Percentiles rank a stretch among this genome's conserved stretches.
phyloP scores from a whole-genome alignment of 2,329 filamentous ascomycete genomes.

The Ceratocystis eucalypticola region DNA sequence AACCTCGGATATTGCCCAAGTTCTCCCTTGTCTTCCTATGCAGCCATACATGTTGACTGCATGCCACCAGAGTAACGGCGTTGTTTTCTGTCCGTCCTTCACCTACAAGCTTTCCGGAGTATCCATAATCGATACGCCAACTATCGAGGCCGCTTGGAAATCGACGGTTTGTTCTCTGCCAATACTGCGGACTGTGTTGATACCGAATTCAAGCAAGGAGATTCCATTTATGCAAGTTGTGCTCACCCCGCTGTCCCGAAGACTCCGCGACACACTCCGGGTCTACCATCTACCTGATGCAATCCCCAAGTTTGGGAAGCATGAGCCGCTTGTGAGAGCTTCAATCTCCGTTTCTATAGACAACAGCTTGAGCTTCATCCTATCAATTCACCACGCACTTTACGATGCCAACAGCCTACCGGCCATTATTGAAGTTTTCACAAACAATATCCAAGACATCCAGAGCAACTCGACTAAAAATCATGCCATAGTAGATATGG shows the following conservation, averaged over 20 bases:
- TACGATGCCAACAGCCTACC: constrained; percentile 77
- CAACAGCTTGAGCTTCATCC: constrained; percentile 28
- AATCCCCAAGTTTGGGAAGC: neutral
- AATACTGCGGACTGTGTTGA: constrained; percentile 56
- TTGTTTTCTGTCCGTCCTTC: constrained; percentile 63
- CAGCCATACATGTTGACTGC: constrained; percentile 68
- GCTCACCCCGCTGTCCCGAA: constrained; percentile 27
- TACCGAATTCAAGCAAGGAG: constrained; percentile 34
- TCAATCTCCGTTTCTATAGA: constrained; percentile 16
- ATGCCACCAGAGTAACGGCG: constrained; percentile 55
- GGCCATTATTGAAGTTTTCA: constrained; percentile 38
- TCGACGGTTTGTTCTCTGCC: constrained; percentile 40
- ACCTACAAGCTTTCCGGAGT: constrained; percentile 38
- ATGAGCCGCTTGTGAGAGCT: constrained; percentile 12
- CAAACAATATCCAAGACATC: neutral
- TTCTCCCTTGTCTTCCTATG: constrained; percentile 60
- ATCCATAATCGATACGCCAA: constrained; percentile 32
- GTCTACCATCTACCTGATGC: neutral
- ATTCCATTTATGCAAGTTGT: constrained; percentile 52
- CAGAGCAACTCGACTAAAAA: neutral
- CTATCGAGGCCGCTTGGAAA: constrained; percentile 50
- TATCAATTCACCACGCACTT: constrained; percentile 69
- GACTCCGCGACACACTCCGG: neutral
- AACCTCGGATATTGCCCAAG: constrained; percentile 34
- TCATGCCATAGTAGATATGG: constrained; percentile 13